Evolutionary conservation across 1,284 basidiomycete genomes (phyloP).

Genomic region (Phenoliferia sp.): DNA sequence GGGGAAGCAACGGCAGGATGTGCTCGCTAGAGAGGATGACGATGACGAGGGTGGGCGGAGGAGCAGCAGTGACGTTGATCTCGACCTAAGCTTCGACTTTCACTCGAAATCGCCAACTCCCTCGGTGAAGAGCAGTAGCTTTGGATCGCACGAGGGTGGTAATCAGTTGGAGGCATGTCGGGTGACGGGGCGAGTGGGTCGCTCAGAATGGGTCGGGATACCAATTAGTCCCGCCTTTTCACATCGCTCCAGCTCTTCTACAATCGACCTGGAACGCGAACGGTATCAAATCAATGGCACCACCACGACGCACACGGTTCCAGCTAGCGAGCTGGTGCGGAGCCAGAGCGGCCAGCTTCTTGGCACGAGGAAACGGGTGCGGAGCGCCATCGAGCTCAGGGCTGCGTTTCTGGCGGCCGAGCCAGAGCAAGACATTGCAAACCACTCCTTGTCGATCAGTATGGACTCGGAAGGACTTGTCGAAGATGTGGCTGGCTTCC

Average conservation of each 20-base stretch:
- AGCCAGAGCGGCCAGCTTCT: slow-evolving; percentile 18
- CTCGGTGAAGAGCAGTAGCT: neutral
- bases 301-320: slow-evolving; percentile 9
- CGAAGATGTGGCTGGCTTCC: neutral
- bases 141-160: neutral
- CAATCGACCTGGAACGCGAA: neutral
- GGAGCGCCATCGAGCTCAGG: slow-evolving; percentile 26
- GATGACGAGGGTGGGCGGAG: slow-evolving; percentile 13
- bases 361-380: slow-evolving; percentile 12
- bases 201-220: neutral
- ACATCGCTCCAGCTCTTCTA: neutral
- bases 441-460: slow-evolving; percentile 2
- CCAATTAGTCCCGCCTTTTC: neutral
- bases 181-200: neutral
- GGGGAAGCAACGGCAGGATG: neutral
- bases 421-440: neutral
- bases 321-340: slow-evolving; percentile 17
- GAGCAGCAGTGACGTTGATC: slow-evolving; percentile 27
- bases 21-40: neutral
- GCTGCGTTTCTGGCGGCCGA: slow-evolving; percentile 3
- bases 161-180: neutral
- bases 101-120: neutral
- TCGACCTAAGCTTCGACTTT: slow-evolving; percentile 23
- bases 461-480: neutral
- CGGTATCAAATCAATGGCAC: neutral